Conservation (phyloP, 495 filamentous ascomycete species). For the Choiromyces venosus region DNA sequence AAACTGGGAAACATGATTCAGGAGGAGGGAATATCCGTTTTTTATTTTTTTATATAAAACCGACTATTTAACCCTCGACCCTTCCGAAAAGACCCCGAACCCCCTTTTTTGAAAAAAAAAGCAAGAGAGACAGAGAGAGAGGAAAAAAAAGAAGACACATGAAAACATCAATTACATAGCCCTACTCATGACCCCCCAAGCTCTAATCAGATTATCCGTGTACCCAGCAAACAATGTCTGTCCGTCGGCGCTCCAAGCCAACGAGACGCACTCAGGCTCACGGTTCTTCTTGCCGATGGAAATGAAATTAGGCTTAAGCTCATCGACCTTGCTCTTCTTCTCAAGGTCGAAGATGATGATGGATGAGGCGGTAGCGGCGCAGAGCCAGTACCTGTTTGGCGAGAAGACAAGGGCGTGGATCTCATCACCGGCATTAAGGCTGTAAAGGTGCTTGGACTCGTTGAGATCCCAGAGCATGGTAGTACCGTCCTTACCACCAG, state of each 20-base stretch:
- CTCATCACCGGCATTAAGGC: constrained; percentile 97
- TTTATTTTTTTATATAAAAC: neutral
- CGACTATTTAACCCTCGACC: neutral
- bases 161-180: constrained; percentile 8
- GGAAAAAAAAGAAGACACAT: neutral
- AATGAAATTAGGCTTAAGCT: constrained; percentile 97
- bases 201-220: constrained; percentile 99
- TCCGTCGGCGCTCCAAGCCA: constrained; percentile 97
- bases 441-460: constrained; percentile 99
- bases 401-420: constrained; percentile 99
- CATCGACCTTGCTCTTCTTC: constrained; percentile 99
- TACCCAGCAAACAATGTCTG: constrained; percentile 99
- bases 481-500: constrained; percentile 98
- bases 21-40: neutral
- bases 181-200: constrained; percentile 71
- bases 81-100: neutral
- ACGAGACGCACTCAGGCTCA: constrained; percentile 93
- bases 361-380: constrained; percentile 88
- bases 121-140: neutral
- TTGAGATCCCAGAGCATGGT: constrained; percentile 99
- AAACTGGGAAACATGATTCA: neutral
- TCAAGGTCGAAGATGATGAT: constrained; percentile 99
- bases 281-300: constrained; percentile 97
- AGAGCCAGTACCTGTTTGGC: constrained; percentile 99
- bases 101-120: neutral